These are phyloP conservation scores for Pseudogymnoascus sp. DNA, from an alignment of 2,329 filamentous ascomycete genomes.

Conservation along the genomic window DNA sequence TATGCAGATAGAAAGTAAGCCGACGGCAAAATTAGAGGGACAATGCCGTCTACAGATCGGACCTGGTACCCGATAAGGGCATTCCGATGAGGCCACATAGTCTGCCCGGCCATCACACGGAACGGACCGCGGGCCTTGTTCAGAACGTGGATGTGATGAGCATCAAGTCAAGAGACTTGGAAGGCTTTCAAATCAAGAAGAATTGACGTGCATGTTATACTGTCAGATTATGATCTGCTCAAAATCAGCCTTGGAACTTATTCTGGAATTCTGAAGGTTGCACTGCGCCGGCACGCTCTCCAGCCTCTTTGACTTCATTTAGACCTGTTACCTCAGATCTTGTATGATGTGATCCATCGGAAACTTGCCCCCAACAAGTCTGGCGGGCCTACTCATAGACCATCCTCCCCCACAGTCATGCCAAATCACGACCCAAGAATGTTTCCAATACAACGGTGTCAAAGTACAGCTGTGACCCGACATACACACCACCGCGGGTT, in stretches of 20 bases:
- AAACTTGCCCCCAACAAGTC: conserved; percentile 1
- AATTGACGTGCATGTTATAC: background rate
- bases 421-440: background rate
- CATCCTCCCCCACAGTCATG: background rate
- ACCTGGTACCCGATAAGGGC: background rate
- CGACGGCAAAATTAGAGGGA: background rate
- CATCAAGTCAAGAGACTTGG: background rate
- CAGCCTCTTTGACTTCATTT: conserved; percentile 1
- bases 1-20: background rate
- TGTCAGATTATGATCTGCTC: background rate
- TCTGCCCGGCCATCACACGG: background rate
- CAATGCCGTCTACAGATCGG: conserved; percentile 2
- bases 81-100: background rate
- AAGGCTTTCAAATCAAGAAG: background rate
- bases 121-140: conserved; percentile 1
- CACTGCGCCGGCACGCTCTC: conserved; percentile 2
- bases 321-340: conserved; percentile 1
- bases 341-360: conserved; percentile 8
- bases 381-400: background rate
- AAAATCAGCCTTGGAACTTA: background rate
- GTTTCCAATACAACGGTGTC: conserved; percentile 2
- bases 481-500: background rate
- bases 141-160: background rate
- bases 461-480: background rate
- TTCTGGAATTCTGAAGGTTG: conserved; percentile 5